Conservation (phyloP, 1,139 yeast species). For the Sugiyamaella pinicola region DNA sequence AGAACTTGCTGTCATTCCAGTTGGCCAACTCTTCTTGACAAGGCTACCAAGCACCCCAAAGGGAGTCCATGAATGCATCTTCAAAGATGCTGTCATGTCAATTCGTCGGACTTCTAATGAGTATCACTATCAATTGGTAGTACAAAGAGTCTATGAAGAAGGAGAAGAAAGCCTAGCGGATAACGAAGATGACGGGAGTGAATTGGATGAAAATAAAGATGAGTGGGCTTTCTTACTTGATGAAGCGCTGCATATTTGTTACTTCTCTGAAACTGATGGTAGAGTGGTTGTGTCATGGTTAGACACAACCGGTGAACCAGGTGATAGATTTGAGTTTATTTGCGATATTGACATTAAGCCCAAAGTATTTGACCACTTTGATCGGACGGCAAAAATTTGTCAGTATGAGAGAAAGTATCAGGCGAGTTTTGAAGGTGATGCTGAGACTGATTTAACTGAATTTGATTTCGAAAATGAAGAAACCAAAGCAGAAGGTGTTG, state of each 20-base stretch:
- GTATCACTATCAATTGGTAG: constrained; percentile 68
- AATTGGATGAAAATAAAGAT: constrained; percentile 53
- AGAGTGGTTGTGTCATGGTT: constrained; percentile 70
- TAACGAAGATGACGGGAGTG: constrained; percentile 60
- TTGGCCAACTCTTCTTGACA: constrained; percentile 75
- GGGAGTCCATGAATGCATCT: constrained; percentile 81
- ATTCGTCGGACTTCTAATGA: constrained; percentile 70
- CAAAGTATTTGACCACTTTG: constrained; percentile 64
- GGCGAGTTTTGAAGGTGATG: constrained; percentile 53
- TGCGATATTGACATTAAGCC: constrained; percentile 63
- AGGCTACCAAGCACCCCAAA: constrained; percentile 81
- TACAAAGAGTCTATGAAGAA: constrained; percentile 68
- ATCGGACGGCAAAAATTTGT: constrained; percentile 64
- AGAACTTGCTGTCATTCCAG: constrained; percentile 71
- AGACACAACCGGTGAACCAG: constrained; percentile 83
- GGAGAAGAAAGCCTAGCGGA: constrained; percentile 61
- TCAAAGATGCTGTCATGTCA: constrained; percentile 73
- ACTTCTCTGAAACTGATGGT: constrained; percentile 48
- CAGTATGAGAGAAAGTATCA: constrained; percentile 76
- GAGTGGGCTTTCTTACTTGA: constrained; percentile 72
- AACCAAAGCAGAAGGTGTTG: neutral
- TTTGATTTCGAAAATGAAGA: constrained; percentile 46
- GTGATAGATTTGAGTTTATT: constrained; percentile 80
- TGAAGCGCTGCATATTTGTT: constrained; percentile 56
- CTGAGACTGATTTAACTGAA: constrained; percentile 55